Conservation (phyloP, 2,329 filamentous ascomycete genomes). For the Trichoderma sp. region DNA sequence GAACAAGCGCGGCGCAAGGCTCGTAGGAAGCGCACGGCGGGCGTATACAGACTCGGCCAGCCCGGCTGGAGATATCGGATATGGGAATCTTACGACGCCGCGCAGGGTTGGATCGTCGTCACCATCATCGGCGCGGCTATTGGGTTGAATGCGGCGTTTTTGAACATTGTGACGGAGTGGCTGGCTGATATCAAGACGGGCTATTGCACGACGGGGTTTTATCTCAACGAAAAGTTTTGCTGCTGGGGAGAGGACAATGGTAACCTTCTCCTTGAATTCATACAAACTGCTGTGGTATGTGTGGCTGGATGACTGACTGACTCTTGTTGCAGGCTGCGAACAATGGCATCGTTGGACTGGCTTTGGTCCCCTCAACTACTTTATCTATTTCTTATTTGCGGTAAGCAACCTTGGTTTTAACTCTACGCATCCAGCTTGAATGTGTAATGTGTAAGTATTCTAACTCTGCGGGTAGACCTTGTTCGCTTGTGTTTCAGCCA, state of each 20-base stretch:
- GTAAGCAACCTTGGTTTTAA: slow-evolving; percentile 43
- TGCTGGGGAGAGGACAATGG: slow-evolving; percentile 94
- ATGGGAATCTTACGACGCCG: slow-evolving; percentile 87
- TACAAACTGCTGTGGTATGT: background rate
- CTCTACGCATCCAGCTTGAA: background rate
- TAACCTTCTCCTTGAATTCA: slow-evolving; percentile 34
- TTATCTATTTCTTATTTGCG: slow-evolving; percentile 83
- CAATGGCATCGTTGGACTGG: slow-evolving; percentile 90
- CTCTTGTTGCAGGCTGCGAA: slow-evolving; percentile 60
- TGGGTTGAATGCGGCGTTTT: slow-evolving; percentile 84
- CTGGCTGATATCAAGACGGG: slow-evolving; percentile 92
- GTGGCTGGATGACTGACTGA: slow-evolving; percentile 19
- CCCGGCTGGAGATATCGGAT: slow-evolving; percentile 77
- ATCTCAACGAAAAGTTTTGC: slow-evolving; percentile 95
- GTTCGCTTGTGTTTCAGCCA: slow-evolving; percentile 80
- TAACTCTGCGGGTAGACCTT: slow-evolving; percentile 50
- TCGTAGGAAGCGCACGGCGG: slow-evolving; percentile 67
- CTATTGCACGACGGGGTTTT: slow-evolving; percentile 94
- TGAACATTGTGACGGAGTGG: slow-evolving; percentile 98
- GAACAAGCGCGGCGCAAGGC: slow-evolving; percentile 81
- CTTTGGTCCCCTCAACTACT: slow-evolving; percentile 75
- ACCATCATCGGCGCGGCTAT: slow-evolving; percentile 91
- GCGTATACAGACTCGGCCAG: slow-evolving; percentile 67
- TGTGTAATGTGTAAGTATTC: background rate
- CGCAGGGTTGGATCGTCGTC: slow-evolving; percentile 96